phyloP scores from a whole-genome alignment of 768 basidiomycete species.

The Lactarius psammicola region DNA sequence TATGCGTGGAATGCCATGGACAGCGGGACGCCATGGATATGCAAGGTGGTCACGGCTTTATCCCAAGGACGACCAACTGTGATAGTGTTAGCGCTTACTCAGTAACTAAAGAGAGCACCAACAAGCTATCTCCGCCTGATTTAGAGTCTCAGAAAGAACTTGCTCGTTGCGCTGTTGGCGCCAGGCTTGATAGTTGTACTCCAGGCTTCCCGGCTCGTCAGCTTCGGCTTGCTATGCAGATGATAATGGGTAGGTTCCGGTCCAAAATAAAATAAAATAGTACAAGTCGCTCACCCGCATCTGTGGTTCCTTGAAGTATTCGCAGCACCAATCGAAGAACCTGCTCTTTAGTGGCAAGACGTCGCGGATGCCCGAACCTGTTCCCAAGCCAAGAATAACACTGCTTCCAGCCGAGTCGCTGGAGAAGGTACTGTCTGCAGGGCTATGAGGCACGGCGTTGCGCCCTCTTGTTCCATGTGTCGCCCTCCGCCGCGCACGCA shows the following conservation, averaged over 20 bases:
- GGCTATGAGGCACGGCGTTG: conserved; percentile 51
- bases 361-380: conserved; percentile 78
- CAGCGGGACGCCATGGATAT: conserved; percentile 57
- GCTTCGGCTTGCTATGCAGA: conserved; percentile 78
- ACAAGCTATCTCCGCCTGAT: conserved; percentile 77
- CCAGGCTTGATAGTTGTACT: conserved; percentile 96
- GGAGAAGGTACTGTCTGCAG: conserved; percentile 75
- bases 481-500: conserved; percentile 63
- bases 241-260: conserved; percentile 25
- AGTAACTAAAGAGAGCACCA: conserved; percentile 32
- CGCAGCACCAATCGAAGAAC: conserved; percentile 94
- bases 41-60: conserved; percentile 62
- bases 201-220: conserved; percentile 91
- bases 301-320: conserved; percentile 98
- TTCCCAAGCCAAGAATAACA: conserved; percentile 74
- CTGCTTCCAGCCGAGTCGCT: conserved; percentile 66
- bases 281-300: conserved; percentile 72
- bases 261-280: neutral
- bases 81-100: conserved; percentile 17
- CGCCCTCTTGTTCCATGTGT: conserved; percentile 42
- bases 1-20: conserved; percentile 90
- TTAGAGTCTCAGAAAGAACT: conserved; percentile 63
- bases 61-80: conserved; percentile 71
- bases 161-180: conserved; percentile 87
- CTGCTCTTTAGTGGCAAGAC: conserved; percentile 85